Evolutionary conservation across 2,329 filamentous ascomycete species (phyloP).

Genomic region (Fusarium sp.): DNA sequence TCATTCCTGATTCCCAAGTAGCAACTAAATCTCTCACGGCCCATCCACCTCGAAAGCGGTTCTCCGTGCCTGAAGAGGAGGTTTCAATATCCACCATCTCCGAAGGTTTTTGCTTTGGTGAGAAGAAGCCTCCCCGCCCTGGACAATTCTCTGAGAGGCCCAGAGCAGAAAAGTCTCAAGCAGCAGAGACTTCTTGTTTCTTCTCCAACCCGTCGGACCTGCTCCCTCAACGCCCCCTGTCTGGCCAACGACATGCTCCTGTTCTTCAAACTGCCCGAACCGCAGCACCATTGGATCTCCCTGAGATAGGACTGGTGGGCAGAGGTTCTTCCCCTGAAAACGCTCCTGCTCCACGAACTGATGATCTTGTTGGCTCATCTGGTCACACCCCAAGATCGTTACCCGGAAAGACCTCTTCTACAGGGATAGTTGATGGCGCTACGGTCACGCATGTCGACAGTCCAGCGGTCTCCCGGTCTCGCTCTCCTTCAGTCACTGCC

Average conservation of each 20-base stretch:
- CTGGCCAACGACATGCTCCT: not conserved
- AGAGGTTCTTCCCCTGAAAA: not conserved
- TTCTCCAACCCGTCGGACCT: not conserved
- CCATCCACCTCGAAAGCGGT: conserved; percentile 19
- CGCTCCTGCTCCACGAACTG: not conserved
- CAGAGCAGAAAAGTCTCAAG: conserved; percentile 17
- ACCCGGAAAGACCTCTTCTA: not conserved
- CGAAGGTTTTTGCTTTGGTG: conserved; percentile 42
- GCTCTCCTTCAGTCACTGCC: not conserved
- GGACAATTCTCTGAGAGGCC: conserved; percentile 42
- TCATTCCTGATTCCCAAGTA: conserved; percentile 26
- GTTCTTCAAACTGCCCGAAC: not conserved
- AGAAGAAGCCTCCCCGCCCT: conserved; percentile 36
- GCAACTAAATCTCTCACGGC: not conserved
- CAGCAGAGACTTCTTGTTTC: not conserved
- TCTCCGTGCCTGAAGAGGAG: conserved; percentile 33
- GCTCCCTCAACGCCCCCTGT: not conserved
- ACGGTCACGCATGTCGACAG: not conserved
- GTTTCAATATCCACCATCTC: conserved; percentile 42
- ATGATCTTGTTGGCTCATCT: not conserved
- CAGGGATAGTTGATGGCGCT: not conserved
- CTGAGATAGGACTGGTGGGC: conserved; percentile 30
- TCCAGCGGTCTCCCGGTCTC: not conserved
- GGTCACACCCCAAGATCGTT: not conserved
- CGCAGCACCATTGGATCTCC: conserved; percentile 30